Evolutionary conservation across 2,329 filamentous ascomycete genomes (phyloP).

Genomic region (Penicillium expansum): DNA sequence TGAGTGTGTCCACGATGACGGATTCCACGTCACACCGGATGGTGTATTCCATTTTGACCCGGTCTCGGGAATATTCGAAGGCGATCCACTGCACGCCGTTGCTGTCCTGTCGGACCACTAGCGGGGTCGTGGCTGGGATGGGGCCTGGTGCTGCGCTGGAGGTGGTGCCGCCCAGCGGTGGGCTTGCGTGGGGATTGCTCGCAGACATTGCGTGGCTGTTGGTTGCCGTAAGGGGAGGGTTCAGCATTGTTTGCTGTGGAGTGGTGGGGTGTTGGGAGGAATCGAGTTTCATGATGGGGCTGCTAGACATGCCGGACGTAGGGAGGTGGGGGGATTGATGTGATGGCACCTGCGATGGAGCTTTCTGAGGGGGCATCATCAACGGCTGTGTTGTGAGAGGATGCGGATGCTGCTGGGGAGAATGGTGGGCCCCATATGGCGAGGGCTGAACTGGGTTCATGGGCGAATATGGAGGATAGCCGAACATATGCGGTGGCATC

Average conservation of each 20-base stretch:
- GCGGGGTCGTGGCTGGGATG: slow-evolving; percentile 91
- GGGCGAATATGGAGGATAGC: slow-evolving; percentile 58
- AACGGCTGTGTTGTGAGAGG: slow-evolving; percentile 55
- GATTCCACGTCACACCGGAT: slow-evolving; percentile 98
- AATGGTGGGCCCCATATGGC: slow-evolving; percentile 56
- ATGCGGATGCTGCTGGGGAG: slow-evolving; percentile 55
- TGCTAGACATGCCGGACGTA: slow-evolving; percentile 61
- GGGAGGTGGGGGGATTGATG: slow-evolving; percentile 44
- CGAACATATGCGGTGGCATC: slow-evolving; percentile 82
- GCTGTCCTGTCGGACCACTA: slow-evolving; percentile 90
- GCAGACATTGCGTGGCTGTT: slow-evolving; percentile 51
- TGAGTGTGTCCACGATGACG: slow-evolving; percentile 82
- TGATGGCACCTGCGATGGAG: slow-evolving; percentile 38
- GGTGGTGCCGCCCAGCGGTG: slow-evolving; percentile 67
- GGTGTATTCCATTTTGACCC: slow-evolving; percentile 99
- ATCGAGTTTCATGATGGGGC: slow-evolving; percentile 50
- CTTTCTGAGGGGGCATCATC: slow-evolving; percentile 51
- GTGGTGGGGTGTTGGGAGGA: slow-evolving; percentile 40
- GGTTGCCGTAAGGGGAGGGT: slow-evolving; percentile 48
- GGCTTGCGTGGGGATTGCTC: slow-evolving; percentile 34
- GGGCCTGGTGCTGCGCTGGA: slow-evolving; percentile 91
- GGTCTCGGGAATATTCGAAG: slow-evolving; percentile 94
- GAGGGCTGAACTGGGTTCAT: slow-evolving; percentile 54
- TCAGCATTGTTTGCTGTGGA: slow-evolving; percentile 37
- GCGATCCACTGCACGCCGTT: slow-evolving; percentile 99